Base-by-base conservation (phyloP, 139 green algal genomes). In the Zygnema circumcarinatum region DNA sequence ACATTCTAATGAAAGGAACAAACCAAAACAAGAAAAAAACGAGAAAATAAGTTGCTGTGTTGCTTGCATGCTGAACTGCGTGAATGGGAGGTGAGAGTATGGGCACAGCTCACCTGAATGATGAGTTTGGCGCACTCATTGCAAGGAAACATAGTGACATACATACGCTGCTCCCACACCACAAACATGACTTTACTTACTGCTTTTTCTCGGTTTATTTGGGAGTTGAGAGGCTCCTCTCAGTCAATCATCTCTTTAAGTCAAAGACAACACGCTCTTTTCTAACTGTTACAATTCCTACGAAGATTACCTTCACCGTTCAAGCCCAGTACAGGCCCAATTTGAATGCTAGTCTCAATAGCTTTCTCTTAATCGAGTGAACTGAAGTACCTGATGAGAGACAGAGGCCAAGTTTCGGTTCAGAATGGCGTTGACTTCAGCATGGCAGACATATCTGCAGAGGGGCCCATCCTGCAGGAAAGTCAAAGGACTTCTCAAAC, bases 81-180 rank as follows among this genome's bases (percentile, higher is more conserved):
- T n/a, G n/a, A n/a, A n/a, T n/a, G n/a, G n/a, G n/a, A n/a, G n/a
- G n/a, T n/a, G n/a, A n/a, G n/a, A n/a, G n/a, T n/a, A n/a, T n/a
- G n/a, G n/a, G n/a, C n/a, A n/a, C n/a, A 29, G 20, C 74, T 22
- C 25, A 89, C 95, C 89, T 99, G 97, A 54, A 99, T 99, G 75
- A 99, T 94, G 53, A 99, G 93, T 93, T 99, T 99, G 76, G 97
- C 95, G 92, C 97, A 99, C 92, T 99, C 97, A 84, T 98, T 98
- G 95, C 97, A 99, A 1, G 97, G 97, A 80, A 98, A 99, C 93
- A 99, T 96, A 32, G 97, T 99, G 29, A 99, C 97, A 87, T 97
- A 99, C 11, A 99, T 92, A 16, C 86, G 93, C 94, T 96, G 85
- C 32, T 35, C 38, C n/a, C 2, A 81, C 69, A 41, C 3, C 25